Evolutionary conservation across 1,284 basidiomycete species (phyloP), one percentile per base, ranked within the genome.

Genomic region (Boletus mariae): DNA sequence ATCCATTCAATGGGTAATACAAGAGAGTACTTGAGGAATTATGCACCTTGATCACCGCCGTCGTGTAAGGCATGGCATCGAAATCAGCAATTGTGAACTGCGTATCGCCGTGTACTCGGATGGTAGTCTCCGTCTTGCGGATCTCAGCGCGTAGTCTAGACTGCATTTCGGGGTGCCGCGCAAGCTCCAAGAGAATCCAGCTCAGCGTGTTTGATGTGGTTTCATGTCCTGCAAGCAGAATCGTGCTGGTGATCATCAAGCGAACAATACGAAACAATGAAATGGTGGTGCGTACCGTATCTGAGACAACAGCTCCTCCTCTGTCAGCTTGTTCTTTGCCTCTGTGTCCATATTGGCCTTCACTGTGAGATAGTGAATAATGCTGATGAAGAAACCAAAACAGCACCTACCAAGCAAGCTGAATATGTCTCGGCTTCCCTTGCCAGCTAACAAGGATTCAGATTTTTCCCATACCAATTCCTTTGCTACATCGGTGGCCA

Each of bases 241-340:
- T 68, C 3, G 72, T 75, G 12, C 75, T 66, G 43, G 80, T 13
- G 25, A 45, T 10, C 23, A n/a, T 52, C 25, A 26, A 20, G 9
- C 11, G 23, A 20, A 3, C 34, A 10, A 28, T 3, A 12, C 13
- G 41, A 40, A 26, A 25, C 25, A 5, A 28, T 7, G 25, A 32
- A 32, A 12, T 4, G 31, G 11, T 34, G 5, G 32, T 9, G 8
- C 57, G 10, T 54, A 78, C 77, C 76, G 69, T 74, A 86, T 79
- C 61, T 84, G 80, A 10, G 80, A 67, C 2, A 80, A 57, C 58
- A 84, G 64, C 56, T 84, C 84, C 26, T 76, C 73, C 25, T 82
- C 76, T 6, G 59, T 74, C 49, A 85, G 65, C 51, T 70, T 71
- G 20, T 68, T 68, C 53, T 70, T 73, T 46, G 72, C 72, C 12